Base-by-base conservation (phyloP, 768 basidiomycete species). In the Termitomyces sp. region DNA sequence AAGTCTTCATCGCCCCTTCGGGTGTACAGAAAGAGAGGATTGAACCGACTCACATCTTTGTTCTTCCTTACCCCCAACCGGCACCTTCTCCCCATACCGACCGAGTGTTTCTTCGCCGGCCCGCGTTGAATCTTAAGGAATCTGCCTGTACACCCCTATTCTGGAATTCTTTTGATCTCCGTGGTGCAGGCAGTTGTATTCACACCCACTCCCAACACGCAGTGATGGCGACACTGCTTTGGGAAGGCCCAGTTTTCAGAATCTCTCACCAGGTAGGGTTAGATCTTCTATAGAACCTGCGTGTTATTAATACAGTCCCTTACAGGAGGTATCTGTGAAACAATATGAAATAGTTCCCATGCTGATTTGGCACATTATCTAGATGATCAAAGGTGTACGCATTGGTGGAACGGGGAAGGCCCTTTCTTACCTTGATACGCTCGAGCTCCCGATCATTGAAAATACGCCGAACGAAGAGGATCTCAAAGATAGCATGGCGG, bases 331-430 rank as follows among this genome's bases (percentile, higher is more conserved):
- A 63, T 60, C 42, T 44, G 24, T 16, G 53, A 20, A 20, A 32
- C 18, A 22, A 22, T 44, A 13, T 11, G 6, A 18, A 46, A 35
- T 44, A 7, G 20, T 18, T 46, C 35, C 38, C 50, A 36, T 58
- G 40, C 36, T 52, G 40, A 58, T n/a, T 22, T 44, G 51, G 12
- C 16, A 48, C 35, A n/a, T 22, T 56, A 32, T 46, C 65, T 65
- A 95, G 86, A 95, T 95, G 94, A 96, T 95, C 71, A 96, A 96
- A 72, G 94, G 93, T 24, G 84, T 96, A 48, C 83, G 92, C 11
- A 70, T 86, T 16, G 90, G 84, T 6, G 93, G 94, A 12, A 86
- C 81, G n/a, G 91, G 90, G 1, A 73, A 76, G n/a, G 83, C 91
- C 0, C 70, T 94, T 63, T 88, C 90, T 1, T 95, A 93, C 73